Base-by-base conservation (phyloP, 192 early-diverging fungal species). In the Cetraspora pellucida region DNA sequence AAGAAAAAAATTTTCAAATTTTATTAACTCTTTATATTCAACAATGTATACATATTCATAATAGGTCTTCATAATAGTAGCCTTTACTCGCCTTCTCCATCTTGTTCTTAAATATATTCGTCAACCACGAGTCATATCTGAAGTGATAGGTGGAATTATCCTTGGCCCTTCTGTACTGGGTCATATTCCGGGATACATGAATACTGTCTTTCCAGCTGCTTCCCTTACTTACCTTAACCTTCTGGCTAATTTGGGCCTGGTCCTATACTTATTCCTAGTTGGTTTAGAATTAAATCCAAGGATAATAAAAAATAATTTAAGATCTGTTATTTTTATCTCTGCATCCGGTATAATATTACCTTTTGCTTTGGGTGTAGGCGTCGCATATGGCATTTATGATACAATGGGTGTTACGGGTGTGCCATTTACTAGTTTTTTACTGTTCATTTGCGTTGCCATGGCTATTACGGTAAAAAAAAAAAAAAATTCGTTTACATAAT, bases 371-470 rank as follows among this genome's bases (percentile, higher is more conserved):
- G 92, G 93, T 50, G 82, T 88, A 17, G 95, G 91, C 8, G 90
- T 93, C 16, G 88, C 89, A 80, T 89, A 90, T 63, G 87, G 91
- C 19, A 76, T 95, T 3, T 95, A 91, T 73, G 77, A 86, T 30
- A n/a, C n/a, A n/a, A n/a, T n/a, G n/a, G n/a, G n/a, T n/a, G n/a
- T n/a, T 9, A 71, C 80, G 23, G n/a, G n/a, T n/a, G 83, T 81
- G n/a, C 70, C 80, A 5, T 96, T 94, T 82, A 73, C 83, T 16
- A 90, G 85, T 21, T 96, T 95, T 78, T 58, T 98, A 21, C 87
- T 96, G 59, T 97, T 96, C 81, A 83, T 88, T 23, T 95, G 95
- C 28, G 97, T 98, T 10, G 94, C 95, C 52, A 95, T 96, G 91
- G 83, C 92, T 55, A 95, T 97, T 77, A 98, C 95, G 0, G 82